Evolutionary conservation across 768 basidiomycete species (phyloP), one percentile per base, ranked within the genome.

Genomic region (Coprinellus micaceus): DNA sequence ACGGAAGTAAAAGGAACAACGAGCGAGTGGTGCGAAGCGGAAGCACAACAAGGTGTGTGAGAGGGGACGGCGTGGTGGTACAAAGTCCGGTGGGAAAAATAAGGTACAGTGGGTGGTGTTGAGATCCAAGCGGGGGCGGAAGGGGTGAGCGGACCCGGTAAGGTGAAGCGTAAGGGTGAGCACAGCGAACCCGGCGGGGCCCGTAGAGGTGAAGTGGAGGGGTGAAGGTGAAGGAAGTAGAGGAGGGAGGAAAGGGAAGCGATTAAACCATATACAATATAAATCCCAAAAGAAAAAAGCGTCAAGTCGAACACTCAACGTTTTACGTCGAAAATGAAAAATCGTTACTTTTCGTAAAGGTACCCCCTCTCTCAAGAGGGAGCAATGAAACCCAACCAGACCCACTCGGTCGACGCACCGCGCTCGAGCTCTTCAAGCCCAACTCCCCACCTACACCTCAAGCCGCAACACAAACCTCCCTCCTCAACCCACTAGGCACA

Each of bases 401-500:
- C 9, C 9, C 17, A 17, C 36, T n/a, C n/a, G n/a, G n/a, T n/a
- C n/a, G n/a, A n/a, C n/a, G n/a, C n/a, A n/a, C n/a, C n/a, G n/a
- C n/a, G n/a, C n/a, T n/a, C n/a, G n/a, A n/a, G n/a, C n/a, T n/a
- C n/a, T n/a, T n/a, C n/a, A n/a, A n/a, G n/a, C n/a, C 40, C 2
- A 41, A 41, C 40, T 41, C 40, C n/a, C 40, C 40, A 41, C 22
- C 21, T 19, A 22, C 21, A 17, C 11, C 19, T 33, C 47, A 54
- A 46, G 53, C 53, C 43, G 11, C 53, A 25, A 25, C 29, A 36
- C 29, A 22, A 26, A 54, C 36, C 9, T 46, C 53, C 17, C 19
- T 26, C 10, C 44, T 30, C 53, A 61, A 54, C 28, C 57, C 57
- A 36, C 60, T 61, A 1, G 60, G 60, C 13, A 61, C 60, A 40